Evolutionary conservation across 257 asterid genomes (phyloP), one percentile per base, ranked within the genome.

Genomic region (Scutellaria galericulata): DNA sequence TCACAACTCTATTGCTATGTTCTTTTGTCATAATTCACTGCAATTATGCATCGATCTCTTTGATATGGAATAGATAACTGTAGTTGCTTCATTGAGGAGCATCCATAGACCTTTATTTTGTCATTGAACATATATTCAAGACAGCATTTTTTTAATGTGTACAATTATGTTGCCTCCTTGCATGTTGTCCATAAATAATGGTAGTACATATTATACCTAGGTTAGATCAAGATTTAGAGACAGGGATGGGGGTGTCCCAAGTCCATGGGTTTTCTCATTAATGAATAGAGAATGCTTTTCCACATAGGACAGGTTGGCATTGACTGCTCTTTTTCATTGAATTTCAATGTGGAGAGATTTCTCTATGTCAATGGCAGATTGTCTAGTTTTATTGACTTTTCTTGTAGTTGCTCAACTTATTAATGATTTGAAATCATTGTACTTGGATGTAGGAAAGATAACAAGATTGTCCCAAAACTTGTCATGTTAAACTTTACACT

Each of bases 271-370:
- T 73, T 72, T 75, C 78, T 73, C 81, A 73, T 64, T 70, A 61
- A 48, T 74, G 61, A 72, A 70, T 57, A 75, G 61, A 46, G 77
- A 71, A 78, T 66, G 76, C 50, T 76, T 83, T 79, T 78, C 85
- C 51, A 78, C 42, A 69, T 54, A 75, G 77, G 84, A 79, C 86
- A 83, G 86, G 87, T 76, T 84, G 82, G 87, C 83, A 11, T 73
- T 72, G 20, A 75, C 58, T 82, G 46, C 72, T 73, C 53, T 71
- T 75, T 71, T 64, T 62, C 68, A 71, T 47, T 56, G 51, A 37
- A 63, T 53, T 72, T 51, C 71, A 79, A 42, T 75, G 73, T 59
- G 31, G 78, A 66, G 64, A 41, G 53, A 64, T 80, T 70, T 73
- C 80, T 70, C 61, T 76, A 69, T 73, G 61, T 76, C 59, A 72